Conservation (phyloP, 2,329 filamentous ascomycete genomes). For the Biscogniauxia sp. region DNA sequence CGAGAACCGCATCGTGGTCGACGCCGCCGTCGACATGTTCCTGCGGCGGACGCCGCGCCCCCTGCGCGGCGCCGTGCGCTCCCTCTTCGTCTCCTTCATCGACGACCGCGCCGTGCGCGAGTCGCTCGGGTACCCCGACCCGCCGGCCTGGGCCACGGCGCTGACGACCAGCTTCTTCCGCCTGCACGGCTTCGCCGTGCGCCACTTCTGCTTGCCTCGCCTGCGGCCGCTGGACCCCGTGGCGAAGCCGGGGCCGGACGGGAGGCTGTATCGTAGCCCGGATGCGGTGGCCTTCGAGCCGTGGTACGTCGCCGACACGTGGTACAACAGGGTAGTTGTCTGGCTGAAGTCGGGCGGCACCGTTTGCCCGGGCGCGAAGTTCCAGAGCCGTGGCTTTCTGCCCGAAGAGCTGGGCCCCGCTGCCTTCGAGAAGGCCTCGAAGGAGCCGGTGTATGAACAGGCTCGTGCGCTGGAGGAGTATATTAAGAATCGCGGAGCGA, state of each 20-base stretch:
- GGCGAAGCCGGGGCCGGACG: slow-evolving; percentile 11
- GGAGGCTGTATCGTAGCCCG: slow-evolving; percentile 15
- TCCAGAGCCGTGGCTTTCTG: slow-evolving; percentile 17
- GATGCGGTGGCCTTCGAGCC: slow-evolving; percentile 23
- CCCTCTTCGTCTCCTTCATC: slow-evolving; percentile 20
- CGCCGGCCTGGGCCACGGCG: slow-evolving; percentile 16
- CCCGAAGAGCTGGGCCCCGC: slow-evolving; percentile 23
- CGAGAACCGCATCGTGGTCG: slow-evolving; percentile 21
- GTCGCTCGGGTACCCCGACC: slow-evolving; percentile 21
- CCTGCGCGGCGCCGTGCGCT: slow-evolving; percentile 14
- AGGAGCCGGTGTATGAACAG: slow-evolving; percentile 12
- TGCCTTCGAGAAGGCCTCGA: slow-evolving; percentile 16
- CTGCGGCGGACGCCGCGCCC: slow-evolving; percentile 15
- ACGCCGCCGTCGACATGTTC: slow-evolving; percentile 21
- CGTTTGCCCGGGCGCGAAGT: slow-evolving; percentile 14
- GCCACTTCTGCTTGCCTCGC: slow-evolving; percentile 16
- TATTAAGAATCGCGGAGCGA: slow-evolving; percentile 5
- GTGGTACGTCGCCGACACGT: slow-evolving; percentile 26
- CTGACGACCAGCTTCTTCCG: slow-evolving; percentile 15
- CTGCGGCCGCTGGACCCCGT: slow-evolving; percentile 9
- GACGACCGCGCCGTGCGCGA: slow-evolving; percentile 21
- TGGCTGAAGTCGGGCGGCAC: slow-evolving; percentile 18
- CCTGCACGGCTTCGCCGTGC: slow-evolving; percentile 12
- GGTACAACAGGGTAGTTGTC: slow-evolving; percentile 16
- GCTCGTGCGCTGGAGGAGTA: slow-evolving; percentile 21